phyloP scores from a whole-genome alignment of 169 alveolate species.

The Besnoitia besnoiti region DNA sequence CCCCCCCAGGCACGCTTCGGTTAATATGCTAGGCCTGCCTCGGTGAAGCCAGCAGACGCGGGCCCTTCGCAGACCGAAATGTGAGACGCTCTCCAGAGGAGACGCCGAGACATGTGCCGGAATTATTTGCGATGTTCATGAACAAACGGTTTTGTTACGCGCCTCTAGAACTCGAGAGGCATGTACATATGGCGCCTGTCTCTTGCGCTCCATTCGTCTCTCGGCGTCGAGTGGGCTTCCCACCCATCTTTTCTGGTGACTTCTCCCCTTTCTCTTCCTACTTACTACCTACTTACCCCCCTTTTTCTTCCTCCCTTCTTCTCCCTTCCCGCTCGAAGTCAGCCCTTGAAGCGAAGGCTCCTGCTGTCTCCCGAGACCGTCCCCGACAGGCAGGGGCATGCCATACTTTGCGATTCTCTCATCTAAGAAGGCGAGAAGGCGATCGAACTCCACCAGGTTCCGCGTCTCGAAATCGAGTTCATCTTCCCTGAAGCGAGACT shows the following conservation, averaged over 20 bases:
- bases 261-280: not conserved
- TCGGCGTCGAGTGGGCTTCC: not conserved
- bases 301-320: not conserved
- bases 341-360: not conserved
- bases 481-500: not conserved
- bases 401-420: not conserved
- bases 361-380: not conserved
- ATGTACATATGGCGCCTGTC: not conserved
- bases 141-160: too few species aligned
- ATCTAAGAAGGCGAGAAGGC: not conserved
- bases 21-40: too few species aligned
- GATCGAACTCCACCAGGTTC: not conserved
- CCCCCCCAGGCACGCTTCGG: too few species aligned
- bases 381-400: constrained; percentile 19
- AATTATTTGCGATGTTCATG: too few species aligned
- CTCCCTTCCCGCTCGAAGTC: not conserved
- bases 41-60: too few species aligned
- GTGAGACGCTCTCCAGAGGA: too few species aligned
- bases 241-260: not conserved
- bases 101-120: too few species aligned
- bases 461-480: constrained; percentile 11
- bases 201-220: too few species aligned
- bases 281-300: not conserved
- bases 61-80: too few species aligned
- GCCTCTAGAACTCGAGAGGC: too few species aligned